Evolutionary conservation across 768 basidiomycete species (phyloP).

Genomic region (Hericium coralloides): DNA sequence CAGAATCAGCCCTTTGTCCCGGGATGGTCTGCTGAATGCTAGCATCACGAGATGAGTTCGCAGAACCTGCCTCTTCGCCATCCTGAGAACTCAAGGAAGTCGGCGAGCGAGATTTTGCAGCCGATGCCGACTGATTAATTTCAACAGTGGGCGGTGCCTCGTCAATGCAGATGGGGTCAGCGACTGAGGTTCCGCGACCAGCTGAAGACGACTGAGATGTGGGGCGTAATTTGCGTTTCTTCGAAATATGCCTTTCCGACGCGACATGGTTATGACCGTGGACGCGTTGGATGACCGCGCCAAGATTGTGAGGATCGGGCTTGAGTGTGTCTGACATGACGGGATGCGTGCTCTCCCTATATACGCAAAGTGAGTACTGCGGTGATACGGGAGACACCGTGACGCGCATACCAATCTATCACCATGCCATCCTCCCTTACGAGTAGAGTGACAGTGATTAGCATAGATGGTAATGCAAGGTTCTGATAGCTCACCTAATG

Average conservation of each 20-base stretch:
- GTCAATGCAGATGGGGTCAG: neutral
- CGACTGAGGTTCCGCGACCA: neutral
- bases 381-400: neutral
- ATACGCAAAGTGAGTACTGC: neutral
- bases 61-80: too few species aligned
- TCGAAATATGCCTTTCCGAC: neutral
- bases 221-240: neutral
- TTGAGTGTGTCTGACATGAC: constrained; percentile 2
- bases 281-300: constrained; percentile 7
- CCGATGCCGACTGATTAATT: too few species aligned
- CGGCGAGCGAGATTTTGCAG: too few species aligned
- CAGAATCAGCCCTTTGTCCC: too few species aligned
- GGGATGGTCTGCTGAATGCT: too few species aligned
- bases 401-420: constrained; percentile 11
- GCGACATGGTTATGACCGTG: neutral
- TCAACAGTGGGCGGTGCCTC: too few species aligned
- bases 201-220: neutral
- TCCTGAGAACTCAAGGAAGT: too few species aligned
- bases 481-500: constrained; percentile 7
- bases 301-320: neutral
- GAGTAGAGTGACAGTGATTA: neutral
- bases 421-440: constrained; percentile 15
- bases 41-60: too few species aligned
- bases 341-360: neutral
- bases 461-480: neutral